Conservation (phyloP, 352 stramenopile genomes). For the Pythium dissotocum region DNA sequence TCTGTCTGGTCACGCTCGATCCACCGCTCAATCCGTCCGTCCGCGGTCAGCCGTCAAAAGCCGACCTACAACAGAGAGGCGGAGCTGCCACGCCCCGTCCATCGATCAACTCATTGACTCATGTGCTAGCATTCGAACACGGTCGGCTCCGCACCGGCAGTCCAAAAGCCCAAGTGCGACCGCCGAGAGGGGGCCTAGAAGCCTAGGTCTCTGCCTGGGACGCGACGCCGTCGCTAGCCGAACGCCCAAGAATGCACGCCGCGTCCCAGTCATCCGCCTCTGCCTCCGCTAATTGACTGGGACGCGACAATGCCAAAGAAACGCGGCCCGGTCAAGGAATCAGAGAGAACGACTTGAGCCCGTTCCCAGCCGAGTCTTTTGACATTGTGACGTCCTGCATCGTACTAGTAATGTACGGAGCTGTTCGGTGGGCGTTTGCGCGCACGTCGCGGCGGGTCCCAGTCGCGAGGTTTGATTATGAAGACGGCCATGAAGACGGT, state of each 20-base stretch:
- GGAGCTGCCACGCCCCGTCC: background rate
- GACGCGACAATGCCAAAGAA: background rate
- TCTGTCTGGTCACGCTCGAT: no score
- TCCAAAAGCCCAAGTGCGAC: background rate
- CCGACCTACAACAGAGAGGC: background rate
- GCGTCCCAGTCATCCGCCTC: background rate
- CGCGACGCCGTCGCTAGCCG: background rate
- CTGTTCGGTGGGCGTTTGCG: background rate
- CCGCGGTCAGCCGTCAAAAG: background rate
- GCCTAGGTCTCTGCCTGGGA: background rate
- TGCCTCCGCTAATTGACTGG: no score
- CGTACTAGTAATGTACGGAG: background rate
- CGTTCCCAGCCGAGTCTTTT: background rate
- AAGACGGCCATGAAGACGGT: no score
- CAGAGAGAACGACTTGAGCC: background rate
- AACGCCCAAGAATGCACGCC: background rate
- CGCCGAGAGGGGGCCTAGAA: no score
- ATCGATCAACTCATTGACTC: background rate
- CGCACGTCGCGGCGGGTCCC: no score
- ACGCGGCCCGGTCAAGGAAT: background rate
- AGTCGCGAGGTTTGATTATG: no score
- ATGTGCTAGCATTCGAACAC: background rate
- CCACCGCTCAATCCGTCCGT: no score
- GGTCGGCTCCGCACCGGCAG: background rate
- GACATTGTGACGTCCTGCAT: no score